Evolutionary conservation across 1,139 yeast genomes (phyloP), one percentile per base, ranked within the genome.

Genomic region (Geotrichum bryndzae): DNA sequence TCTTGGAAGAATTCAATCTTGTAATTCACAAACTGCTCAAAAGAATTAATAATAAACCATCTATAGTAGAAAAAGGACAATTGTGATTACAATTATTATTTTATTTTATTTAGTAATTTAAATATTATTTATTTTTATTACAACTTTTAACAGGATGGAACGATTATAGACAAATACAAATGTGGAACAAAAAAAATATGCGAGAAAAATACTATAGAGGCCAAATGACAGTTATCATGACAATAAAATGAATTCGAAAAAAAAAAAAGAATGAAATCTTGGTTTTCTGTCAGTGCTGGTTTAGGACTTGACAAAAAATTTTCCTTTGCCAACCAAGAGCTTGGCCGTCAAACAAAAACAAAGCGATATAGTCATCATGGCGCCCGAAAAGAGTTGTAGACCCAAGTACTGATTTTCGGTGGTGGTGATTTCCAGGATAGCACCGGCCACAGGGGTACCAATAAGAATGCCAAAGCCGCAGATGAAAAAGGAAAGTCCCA

Each of bases 401-500:
- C 61, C 59, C 54, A 56, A 52, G 46, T 57, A 61, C 11, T 23
- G 31, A 27, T 41, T 46, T 2, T 35, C 52, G 25, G 29, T 33
- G 2, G 29, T n/a, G 8, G 15, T 11, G 23, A 6, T 31, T 1
- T 33, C 46, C 6, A 31, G 61, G 51, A 82, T 75, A 3, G 82
- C 83, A 53, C 87, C 86, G 2, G 82, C 81, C 33, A 83, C 74
- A 27, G 87, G 87, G 60, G 83, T 75, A 0, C 84, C 80, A 0
- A 80, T 75, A 51, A 87, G 74, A 15, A 84, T 77, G 45, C 85
- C 84, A 66, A 86, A 79, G 1, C 73, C 71, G 3, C 86, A 79
- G 59, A 85, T 81, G 45, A 84, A 77, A 67, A 84, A 83, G 66
- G 82, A 82, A 74, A 85, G 79, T 0, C 90, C 87, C 69, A 85